These are phyloP conservation scores for Hyphodiscus sp. DNA, from an alignment of 2,329 filamentous ascomycete genomes.

Conservation along the genomic window DNA sequence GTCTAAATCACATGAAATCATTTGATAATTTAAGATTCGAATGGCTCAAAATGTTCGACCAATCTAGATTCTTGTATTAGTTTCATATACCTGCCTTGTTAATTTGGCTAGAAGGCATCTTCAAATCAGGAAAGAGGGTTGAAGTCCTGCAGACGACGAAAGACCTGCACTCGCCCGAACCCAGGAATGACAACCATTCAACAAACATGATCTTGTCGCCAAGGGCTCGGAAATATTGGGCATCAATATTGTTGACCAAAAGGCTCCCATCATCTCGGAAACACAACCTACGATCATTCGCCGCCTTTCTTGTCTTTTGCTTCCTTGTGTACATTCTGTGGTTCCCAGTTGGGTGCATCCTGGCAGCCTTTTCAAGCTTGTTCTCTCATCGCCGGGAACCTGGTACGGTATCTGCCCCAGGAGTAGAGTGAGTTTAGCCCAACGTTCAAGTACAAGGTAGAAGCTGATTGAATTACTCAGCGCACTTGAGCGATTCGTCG, in stretches of 20 bases:
- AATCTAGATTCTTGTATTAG: too few relatives aligned
- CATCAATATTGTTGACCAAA: not conserved
- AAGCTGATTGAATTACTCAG: constrained; percentile 1
- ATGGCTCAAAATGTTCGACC: too few relatives aligned
- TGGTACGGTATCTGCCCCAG: not conserved
- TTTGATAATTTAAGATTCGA: too few relatives aligned
- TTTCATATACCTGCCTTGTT: too few relatives aligned
- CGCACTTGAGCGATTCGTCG: constrained; percentile 12
- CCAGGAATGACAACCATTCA: too few relatives aligned
- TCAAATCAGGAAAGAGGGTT: not conserved
- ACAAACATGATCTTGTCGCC: not conserved
- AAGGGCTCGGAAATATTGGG: not conserved
- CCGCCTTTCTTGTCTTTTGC: not conserved
- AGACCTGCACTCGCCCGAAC: too few relatives aligned
- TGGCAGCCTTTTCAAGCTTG: not conserved
- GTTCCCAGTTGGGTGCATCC: not conserved
- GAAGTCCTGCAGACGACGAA: not conserved
- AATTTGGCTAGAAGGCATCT: too few relatives aligned
- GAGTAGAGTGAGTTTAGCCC: not conserved
- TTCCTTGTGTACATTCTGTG: constrained; percentile 2
- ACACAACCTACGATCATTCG: not conserved
- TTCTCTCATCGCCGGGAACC: not conserved
- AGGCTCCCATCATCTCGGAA: not conserved
- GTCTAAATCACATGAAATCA: too few relatives aligned
- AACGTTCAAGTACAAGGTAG: not conserved